Evolutionary conservation across 257 asterid species (phyloP), one percentile per base, ranked within the genome.

Genomic region (Capsicum pubescens): DNA sequence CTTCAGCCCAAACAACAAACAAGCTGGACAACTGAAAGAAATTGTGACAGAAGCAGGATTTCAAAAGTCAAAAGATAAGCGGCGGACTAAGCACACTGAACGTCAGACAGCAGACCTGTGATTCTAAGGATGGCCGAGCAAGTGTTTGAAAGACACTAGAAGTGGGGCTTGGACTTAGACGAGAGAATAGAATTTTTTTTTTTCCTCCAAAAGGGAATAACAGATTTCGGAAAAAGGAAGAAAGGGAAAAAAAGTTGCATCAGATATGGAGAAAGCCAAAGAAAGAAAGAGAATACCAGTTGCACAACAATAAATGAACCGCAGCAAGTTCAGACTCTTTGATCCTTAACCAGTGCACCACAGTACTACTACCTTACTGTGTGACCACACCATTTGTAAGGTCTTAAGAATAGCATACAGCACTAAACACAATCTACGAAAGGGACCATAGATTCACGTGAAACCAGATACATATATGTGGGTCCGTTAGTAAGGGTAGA

Each of bases 1-100:
- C 55, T 39, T 39, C 54, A 15, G n/a, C 55, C 26, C 55, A 69
- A 69, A 69, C 16, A 69, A 69, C 55, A 69, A 69, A 69, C 77
- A 8, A 69, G 77, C 15, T 69, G 77, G 77, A 39, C 13, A 69
- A 16, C 77, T 14, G 15, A 69, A 69, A 36, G 16, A 44, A 9
- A 16, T 42, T 39, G 78, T 16, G 78, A 32, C 32, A 16, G 55
- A 39, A 39, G 14, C 54, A 69, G 32, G 52, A 67, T 67, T 67
- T 36, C 50, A 12, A 26, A 12, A 26, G 9, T n/a, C n/a, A n/a
- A n/a, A n/a, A n/a, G n/a, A 32, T 64, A 32, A 66, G 10, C 5
- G 19, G 19, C 32, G 48, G 72, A 66, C 39, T 66, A 67, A 0
- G 16, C 12, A 35, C 21, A 35, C 50, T 7, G 6, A 35, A 14